Evolutionary conservation across 495 filamentous ascomycete species (phyloP).

Genomic region (Penicilliopsis zonata): DNA sequence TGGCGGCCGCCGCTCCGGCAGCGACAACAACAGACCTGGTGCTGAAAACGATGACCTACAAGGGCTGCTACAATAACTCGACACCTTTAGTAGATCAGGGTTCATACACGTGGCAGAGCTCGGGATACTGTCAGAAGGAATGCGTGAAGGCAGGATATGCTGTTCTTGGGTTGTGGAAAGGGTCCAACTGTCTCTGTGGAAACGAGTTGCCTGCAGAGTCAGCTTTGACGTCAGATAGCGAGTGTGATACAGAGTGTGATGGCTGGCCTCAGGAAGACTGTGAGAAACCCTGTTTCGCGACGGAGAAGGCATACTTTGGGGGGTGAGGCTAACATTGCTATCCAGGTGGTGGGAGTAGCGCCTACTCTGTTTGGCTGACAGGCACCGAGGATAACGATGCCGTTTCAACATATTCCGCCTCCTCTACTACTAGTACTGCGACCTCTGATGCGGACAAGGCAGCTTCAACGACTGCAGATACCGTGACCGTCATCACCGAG

Average conservation of each 20-base stretch:
- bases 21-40: conserved; percentile 1
- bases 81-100: conserved; percentile 18
- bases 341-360: conserved; percentile 31
- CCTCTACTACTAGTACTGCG: conserved; percentile 10
- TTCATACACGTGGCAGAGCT: conserved; percentile 33
- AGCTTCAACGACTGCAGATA: neutral
- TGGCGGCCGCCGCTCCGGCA: conserved; percentile 5
- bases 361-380: conserved; percentile 36
- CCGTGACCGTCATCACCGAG: conserved; percentile 13
- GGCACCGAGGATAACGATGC: conserved; percentile 12
- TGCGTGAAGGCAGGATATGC: conserved; percentile 21
- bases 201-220: conserved; percentile 27
- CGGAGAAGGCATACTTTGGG: no score
- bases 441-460: conserved; percentile 1
- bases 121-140: conserved; percentile 31
- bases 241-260: conserved; percentile 28
- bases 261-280: conserved; percentile 34
- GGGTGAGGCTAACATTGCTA: conserved; percentile 2
- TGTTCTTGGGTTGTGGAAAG: conserved; percentile 30
- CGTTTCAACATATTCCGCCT: conserved; percentile 1
- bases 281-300: no score
- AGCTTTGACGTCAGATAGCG: conserved; percentile 20
- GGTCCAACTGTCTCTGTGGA: conserved; percentile 36
- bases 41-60: conserved; percentile 5
- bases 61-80: conserved; percentile 22